Conservation (phyloP, 345 rosid genomes). For the Eucalyptus regnans region DNA sequence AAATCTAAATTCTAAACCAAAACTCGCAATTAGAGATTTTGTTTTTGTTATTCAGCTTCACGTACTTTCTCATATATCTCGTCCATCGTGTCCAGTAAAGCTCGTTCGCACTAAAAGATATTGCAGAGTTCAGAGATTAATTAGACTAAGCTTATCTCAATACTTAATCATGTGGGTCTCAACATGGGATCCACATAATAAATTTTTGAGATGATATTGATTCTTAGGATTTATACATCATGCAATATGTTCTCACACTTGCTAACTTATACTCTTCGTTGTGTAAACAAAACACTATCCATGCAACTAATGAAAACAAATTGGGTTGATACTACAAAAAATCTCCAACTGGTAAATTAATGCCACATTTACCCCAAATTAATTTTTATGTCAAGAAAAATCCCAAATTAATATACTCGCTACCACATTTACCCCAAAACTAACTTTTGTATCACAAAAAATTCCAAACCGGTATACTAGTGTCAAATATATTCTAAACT, state of each 20-base stretch:
- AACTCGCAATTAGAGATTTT: not conserved
- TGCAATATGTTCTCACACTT: not conserved
- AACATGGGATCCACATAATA: not conserved
- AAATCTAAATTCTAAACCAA: not conserved
- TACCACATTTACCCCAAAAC: not conserved
- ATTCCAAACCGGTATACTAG: not conserved
- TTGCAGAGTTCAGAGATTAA: not conserved
- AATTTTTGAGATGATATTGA: not conserved
- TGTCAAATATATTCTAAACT: not conserved
- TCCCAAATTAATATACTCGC: not conserved
- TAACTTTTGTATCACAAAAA: not conserved
- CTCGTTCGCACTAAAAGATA: not conserved
- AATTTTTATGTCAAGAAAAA: not conserved
- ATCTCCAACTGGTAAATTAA: accelerated
- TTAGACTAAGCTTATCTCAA: not conserved
- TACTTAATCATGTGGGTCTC: not conserved
- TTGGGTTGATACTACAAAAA: not conserved
- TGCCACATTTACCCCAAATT: not conserved
- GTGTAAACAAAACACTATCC: not conserved
- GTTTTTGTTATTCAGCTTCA: not conserved
- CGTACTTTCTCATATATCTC: not conserved
- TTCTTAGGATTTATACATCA: not conserved
- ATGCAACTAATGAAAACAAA: not conserved
- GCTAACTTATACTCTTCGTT: not conserved
- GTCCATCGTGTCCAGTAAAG: accelerated